phyloP scores from a whole-genome alignment of 306 rosid species.

The Sicyos edulis region DNA sequence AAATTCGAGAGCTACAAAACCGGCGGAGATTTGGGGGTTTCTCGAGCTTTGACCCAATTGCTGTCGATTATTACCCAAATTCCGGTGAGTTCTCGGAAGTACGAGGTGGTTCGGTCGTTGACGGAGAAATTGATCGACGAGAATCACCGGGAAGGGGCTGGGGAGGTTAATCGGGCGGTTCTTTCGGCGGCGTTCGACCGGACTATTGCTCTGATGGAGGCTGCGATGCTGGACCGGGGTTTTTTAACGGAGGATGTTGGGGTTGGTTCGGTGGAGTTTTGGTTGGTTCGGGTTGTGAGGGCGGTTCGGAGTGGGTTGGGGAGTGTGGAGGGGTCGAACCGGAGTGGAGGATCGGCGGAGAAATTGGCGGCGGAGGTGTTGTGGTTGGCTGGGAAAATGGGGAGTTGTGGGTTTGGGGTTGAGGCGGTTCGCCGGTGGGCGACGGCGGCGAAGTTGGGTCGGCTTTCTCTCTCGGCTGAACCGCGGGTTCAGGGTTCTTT shows the following conservation, averaged over 20 bases:
- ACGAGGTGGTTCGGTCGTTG: constrained; percentile 53
- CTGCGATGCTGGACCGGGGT: constrained; percentile 22
- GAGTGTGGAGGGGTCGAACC: background rate
- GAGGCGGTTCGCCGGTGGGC: constrained; percentile 54
- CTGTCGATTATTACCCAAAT: constrained; percentile 39
- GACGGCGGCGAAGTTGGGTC: constrained; percentile 44
- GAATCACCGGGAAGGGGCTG: constrained; percentile 37
- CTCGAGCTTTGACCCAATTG: constrained; percentile 67
- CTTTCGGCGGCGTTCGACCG: constrained; percentile 47
- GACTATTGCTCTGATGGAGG: constrained; percentile 44
- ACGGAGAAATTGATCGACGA: constrained; percentile 58
- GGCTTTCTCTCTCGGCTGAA: constrained; percentile 51
- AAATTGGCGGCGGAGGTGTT: constrained; percentile 57
- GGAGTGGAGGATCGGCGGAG: constrained; percentile 40
- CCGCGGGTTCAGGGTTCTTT: constrained; percentile 59
- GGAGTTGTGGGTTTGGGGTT: constrained; percentile 39
- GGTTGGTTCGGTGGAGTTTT: constrained; percentile 24
- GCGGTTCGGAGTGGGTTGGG: constrained; percentile 22
- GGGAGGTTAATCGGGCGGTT: constrained; percentile 45
- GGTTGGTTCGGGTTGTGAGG: constrained; percentile 23
- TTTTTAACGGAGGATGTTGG: background rate
- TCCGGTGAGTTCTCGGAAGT: constrained; percentile 72
- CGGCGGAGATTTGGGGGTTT: constrained; percentile 33
- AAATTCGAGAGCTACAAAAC: background rate
- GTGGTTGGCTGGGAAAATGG: constrained; percentile 65